Conservation (phyloP, 2,329 filamentous ascomycete genomes). For the Ramularia endophylla region DNA sequence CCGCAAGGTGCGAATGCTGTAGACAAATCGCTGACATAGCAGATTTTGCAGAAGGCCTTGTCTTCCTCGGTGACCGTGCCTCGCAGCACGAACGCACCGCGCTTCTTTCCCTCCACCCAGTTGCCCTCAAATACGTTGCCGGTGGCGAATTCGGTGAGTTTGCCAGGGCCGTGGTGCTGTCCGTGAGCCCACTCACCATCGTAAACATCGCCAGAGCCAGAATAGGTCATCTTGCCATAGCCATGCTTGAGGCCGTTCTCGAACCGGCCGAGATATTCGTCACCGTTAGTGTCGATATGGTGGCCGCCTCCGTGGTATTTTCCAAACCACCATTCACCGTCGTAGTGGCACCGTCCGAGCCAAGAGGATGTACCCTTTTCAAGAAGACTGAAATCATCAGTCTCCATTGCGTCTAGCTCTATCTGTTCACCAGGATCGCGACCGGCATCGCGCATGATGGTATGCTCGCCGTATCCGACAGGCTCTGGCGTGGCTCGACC, state of each 20-base stretch:
- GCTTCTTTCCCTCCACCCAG: constrained; percentile 55
- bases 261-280: constrained; percentile 53
- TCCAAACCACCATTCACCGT: constrained; percentile 40
- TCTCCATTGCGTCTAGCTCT: constrained; percentile 34
- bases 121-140: constrained; percentile 58
- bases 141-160: constrained; percentile 49
- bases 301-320: constrained; percentile 50
- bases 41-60: constrained; percentile 55
- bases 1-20: constrained; percentile 59
- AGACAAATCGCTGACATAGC: constrained; percentile 55
- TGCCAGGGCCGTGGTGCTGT: constrained; percentile 54
- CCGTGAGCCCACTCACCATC: constrained; percentile 57
- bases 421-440: too few relatives aligned
- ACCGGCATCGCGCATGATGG: constrained; percentile 27
- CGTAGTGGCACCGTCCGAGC: constrained; percentile 52
- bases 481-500: constrained; percentile 16
- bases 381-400: constrained; percentile 1
- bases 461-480: constrained; percentile 36
- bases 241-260: constrained; percentile 49
- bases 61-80: constrained; percentile 59
- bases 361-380: constrained; percentile 42
- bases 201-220: constrained; percentile 57
- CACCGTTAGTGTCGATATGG: constrained; percentile 48
- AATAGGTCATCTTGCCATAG: constrained; percentile 52
- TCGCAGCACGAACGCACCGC: constrained; percentile 56